A percentile compares a stretch with the other conserved stretches of the same genome.
phyloP scores from a whole-genome alignment of 768 basidiomycete species.

The Imleria badia region DNA sequence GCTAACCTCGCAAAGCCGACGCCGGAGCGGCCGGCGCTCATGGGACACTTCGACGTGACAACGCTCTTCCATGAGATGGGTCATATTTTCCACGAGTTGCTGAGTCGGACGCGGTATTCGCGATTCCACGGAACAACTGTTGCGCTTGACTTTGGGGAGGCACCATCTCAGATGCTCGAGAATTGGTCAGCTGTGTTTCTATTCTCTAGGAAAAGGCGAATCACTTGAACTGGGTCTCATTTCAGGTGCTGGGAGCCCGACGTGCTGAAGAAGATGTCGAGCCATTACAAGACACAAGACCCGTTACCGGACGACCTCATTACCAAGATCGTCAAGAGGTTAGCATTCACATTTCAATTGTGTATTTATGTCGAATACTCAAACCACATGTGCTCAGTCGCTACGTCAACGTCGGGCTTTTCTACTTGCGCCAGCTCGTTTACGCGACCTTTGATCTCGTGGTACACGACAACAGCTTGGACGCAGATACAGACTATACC shows the following conservation, averaged over 20 bases:
- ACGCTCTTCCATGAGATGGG: slow-evolving; percentile 92
- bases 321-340: slow-evolving; percentile 76
- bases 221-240: neutral
- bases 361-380: neutral
- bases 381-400: slow-evolving; percentile 39
- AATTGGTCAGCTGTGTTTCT: slow-evolving; percentile 55
- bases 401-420: slow-evolving; percentile 77
- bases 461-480: slow-evolving; percentile 37
- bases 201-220: neutral
- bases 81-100: slow-evolving; percentile 64
- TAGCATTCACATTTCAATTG: neutral
- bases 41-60: slow-evolving; percentile 80
- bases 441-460: slow-evolving; percentile 42
- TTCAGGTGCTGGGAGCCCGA: slow-evolving; percentile 76
- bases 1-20: slow-evolving; percentile 87
- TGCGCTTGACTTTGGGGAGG: slow-evolving; percentile 80
- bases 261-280: slow-evolving; percentile 70
- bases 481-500: slow-evolving; percentile 59
- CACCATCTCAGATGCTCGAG: slow-evolving; percentile 91
- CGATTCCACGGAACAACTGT: slow-evolving; percentile 82
- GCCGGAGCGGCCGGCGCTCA: slow-evolving; percentile 73
- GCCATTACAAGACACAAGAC: slow-evolving; percentile 73
- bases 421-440: slow-evolving; percentile 67
- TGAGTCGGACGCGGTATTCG: slow-evolving; percentile 66
- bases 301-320: slow-evolving; percentile 67